These are phyloP conservation scores for Lactifluus subvellereus DNA, from an alignment of 768 basidiomycete genomes.

Conservation along the genomic window DNA sequence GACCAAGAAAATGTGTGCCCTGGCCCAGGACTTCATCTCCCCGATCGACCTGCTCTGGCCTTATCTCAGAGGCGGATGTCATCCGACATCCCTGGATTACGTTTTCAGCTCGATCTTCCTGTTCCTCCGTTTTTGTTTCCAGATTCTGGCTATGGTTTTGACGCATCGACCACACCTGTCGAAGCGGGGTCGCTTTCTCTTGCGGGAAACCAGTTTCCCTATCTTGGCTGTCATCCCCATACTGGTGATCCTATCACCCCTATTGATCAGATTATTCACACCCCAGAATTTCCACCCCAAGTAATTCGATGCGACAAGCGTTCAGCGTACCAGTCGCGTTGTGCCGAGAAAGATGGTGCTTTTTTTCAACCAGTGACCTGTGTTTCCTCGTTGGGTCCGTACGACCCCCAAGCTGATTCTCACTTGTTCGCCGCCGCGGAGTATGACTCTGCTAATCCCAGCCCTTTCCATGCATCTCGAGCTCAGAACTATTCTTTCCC, in stretches of 20 bases:
- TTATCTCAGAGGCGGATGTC: constrained; percentile 32
- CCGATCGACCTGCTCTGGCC: constrained; percentile 22
- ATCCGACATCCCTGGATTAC: constrained; percentile 29
- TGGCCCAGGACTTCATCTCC: not conserved
- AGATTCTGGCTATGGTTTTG: constrained; percentile 21
- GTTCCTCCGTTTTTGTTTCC: constrained; percentile 18
- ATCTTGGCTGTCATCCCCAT: constrained; percentile 8
- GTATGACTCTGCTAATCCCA: constrained; percentile 6
- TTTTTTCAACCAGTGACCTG: constrained; percentile 3
- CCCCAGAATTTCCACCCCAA: constrained; percentile 28
- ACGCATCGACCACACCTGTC: not conserved
- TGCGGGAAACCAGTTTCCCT: constrained; percentile 5
- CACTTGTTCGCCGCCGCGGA: not conserved
- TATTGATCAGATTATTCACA: constrained; percentile 30
- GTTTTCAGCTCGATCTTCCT: constrained; percentile 26
- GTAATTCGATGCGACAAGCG: constrained; percentile 22
- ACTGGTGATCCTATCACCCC: constrained; percentile 25
- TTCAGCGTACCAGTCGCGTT: not conserved
- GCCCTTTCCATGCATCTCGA: constrained; percentile 13
- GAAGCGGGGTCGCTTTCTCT: constrained; percentile 9
- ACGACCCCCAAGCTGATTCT: not conserved
- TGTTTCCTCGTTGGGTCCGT: not conserved
- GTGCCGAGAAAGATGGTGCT: constrained; percentile 3
- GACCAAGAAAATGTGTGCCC: constrained; percentile 17
- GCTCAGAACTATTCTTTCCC: constrained; percentile 15